These are phyloP conservation scores for Akanthomyces uredinophilus DNA, from an alignment of 2,329 filamentous ascomycete genomes.

Conservation along the genomic window DNA sequence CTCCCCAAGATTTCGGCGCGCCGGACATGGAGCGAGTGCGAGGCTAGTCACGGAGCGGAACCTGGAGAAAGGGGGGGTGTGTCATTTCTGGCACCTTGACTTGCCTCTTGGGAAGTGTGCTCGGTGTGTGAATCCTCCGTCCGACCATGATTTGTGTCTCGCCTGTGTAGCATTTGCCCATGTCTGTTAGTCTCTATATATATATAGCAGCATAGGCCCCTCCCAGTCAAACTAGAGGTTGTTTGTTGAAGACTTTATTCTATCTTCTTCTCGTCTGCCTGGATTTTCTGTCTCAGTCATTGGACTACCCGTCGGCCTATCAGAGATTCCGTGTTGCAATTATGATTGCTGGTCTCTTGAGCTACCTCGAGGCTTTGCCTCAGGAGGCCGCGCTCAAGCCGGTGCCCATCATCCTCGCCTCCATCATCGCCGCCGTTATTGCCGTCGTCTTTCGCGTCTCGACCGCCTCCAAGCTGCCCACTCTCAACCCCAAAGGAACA, in stretches of 20 bases:
- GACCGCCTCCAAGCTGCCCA: neutral
- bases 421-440: conserved; percentile 8
- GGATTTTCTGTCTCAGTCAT: neutral
- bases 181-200: neutral
- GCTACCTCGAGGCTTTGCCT: conserved; percentile 11
- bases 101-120: neutral
- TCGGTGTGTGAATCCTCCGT: neutral
- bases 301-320: neutral
- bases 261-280: neutral
- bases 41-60: neutral
- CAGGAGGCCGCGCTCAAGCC: conserved; percentile 3
- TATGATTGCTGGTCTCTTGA: conserved; percentile 8
- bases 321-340: neutral
- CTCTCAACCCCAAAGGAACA: conserved; percentile 12
- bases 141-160: neutral
- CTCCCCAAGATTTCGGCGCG: neutral
- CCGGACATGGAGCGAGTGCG: neutral
- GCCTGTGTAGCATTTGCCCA: neutral
- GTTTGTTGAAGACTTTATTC: neutral
- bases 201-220: neutral
- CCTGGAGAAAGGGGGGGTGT: conserved; percentile 1
- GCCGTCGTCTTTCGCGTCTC: conserved; percentile 4
- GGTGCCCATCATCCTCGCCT: conserved; percentile 11
- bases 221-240: neutral
- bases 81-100: neutral